Evolutionary conservation across 140 eudicot genomes (phyloP), one percentile per base, ranked within the genome.

Genomic region (Senecio squalidus): DNA sequence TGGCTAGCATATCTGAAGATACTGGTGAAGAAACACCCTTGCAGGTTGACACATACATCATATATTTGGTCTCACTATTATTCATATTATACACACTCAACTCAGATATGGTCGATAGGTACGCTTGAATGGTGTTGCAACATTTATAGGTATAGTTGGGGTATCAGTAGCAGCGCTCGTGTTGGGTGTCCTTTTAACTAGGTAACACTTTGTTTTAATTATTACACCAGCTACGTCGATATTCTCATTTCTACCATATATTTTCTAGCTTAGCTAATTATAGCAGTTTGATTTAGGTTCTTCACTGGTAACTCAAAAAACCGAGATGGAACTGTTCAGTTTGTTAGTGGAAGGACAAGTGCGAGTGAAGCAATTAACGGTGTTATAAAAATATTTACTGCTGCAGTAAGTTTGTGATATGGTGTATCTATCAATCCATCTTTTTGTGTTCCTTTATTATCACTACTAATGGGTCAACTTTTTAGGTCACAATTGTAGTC

Each of bases 11-110:
- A 48, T 86, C 95, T 2, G 98, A 92, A 73, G 98, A 92, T 61
- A 92, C 64, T 26, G 98, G 95, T 73, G 98, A 84, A 87, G 98
- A 92, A 79, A 92, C 98, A 61, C 98, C 98, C 16, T 74, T 92
- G 81, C 98, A 92, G 98, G 98, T 86, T 44, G 36, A 49, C 13
- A 3, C 16, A 24, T 69, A n/a, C 30, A 31, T 54, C 20, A 28
- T 56, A 60, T n/a, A 17, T 21, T 10, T 67, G 33, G 22, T 6
- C 14, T 47, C 28, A 9, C 15, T 49, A 7, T 36, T 39, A 69
- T 29, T 39, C 46, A 0, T 40, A 29, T 10, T 21, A 60, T 38
- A 16, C 17, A 44, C 47, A 44, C 22, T 60, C 31, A 65, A 14
- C 34, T 39, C 50, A 58, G 18, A 64, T 31, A 31, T 33, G 51